A percentile compares a stretch with the other conserved stretches of the same genome.
Conservation (phyloP, 1,284 basidiomycete genomes). For the Peniophora sp. region DNA sequence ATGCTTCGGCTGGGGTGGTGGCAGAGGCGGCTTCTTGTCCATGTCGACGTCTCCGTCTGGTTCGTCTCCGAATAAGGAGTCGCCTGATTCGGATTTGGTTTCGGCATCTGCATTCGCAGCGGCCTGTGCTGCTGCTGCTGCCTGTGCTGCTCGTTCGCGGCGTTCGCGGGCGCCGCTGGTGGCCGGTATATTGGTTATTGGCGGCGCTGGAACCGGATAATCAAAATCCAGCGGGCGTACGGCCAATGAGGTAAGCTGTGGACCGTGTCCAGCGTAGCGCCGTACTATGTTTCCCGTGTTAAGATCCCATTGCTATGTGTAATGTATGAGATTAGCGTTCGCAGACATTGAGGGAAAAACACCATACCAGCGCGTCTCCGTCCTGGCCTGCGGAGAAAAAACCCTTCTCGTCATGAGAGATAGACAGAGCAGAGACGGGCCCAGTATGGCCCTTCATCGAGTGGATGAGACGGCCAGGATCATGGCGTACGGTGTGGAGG, state of each 20-base stretch:
- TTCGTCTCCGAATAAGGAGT: conserved; percentile 76
- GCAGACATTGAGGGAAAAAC: conserved; percentile 1
- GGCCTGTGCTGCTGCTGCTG: background rate
- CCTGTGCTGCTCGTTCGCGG: background rate
- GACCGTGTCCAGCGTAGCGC: conserved; percentile 75
- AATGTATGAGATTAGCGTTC: too few species aligned
- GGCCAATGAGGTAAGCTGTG: conserved; percentile 80
- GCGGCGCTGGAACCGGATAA: conserved; percentile 25
- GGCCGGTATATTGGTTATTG: background rate
- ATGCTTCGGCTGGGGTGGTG: background rate
- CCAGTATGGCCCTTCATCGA: conserved; percentile 69
- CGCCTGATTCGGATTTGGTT: conserved; percentile 64
- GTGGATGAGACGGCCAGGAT: conserved; percentile 77
- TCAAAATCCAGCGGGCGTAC: conserved; percentile 58
- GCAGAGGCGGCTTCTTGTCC: conserved; percentile 17
- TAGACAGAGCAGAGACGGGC: conserved; percentile 79
- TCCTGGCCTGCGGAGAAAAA: conserved; percentile 96
- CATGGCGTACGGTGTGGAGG: conserved; percentile 88
- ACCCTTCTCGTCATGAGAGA: conserved; percentile 76
- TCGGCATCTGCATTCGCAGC: conserved; percentile 43
- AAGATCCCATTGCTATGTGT: conserved; percentile 91
- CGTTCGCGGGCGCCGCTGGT: background rate
- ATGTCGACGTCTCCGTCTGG: conserved; percentile 44
- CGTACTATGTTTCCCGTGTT: conserved; percentile 83
- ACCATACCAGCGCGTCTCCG: conserved; percentile 75